These are phyloP conservation scores for Vanilla planifolia DNA, from an alignment of 106 monocot genomes.

Conservation along the genomic window DNA sequence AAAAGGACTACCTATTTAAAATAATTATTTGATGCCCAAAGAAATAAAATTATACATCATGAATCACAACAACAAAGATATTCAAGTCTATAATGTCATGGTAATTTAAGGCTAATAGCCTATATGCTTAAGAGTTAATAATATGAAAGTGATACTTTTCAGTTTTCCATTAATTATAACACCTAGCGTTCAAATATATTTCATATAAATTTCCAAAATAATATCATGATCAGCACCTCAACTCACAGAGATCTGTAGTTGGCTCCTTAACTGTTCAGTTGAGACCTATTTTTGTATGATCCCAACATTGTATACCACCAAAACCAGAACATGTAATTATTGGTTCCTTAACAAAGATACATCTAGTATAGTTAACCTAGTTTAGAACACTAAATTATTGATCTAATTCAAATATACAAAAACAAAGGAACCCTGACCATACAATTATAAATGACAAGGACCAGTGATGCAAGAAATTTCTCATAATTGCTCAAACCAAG, in stretches of 20 bases:
- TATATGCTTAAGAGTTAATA: not conserved
- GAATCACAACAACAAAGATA: not conserved
- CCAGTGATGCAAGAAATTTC: not conserved
- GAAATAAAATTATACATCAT: not conserved
- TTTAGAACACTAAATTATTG: not conserved
- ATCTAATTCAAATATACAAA: not conserved
- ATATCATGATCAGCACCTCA: no score
- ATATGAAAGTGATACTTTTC: not conserved
- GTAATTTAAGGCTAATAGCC: not conserved
- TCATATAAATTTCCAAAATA: not conserved
- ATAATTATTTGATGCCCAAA: not conserved
- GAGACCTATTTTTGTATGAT: no score
- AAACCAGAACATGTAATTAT: not conserved
- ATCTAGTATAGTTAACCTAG: not conserved
- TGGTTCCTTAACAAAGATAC: not conserved
- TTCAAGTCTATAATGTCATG: not conserved
- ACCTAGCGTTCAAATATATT: not conserved
- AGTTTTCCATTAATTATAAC: not conserved
- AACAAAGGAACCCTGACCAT: not conserved
- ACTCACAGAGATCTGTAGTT: no score
- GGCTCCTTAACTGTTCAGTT: no score
- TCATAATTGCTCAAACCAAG: not conserved
- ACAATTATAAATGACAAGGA: not conserved
- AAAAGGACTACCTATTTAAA: slow-evolving; percentile 1
- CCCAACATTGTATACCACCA: not conserved